Evolutionary conservation across 176 grass and related monocot species (phyloP), one percentile per base, ranked within the genome.

Genomic region (Paspalum notatum): DNA sequence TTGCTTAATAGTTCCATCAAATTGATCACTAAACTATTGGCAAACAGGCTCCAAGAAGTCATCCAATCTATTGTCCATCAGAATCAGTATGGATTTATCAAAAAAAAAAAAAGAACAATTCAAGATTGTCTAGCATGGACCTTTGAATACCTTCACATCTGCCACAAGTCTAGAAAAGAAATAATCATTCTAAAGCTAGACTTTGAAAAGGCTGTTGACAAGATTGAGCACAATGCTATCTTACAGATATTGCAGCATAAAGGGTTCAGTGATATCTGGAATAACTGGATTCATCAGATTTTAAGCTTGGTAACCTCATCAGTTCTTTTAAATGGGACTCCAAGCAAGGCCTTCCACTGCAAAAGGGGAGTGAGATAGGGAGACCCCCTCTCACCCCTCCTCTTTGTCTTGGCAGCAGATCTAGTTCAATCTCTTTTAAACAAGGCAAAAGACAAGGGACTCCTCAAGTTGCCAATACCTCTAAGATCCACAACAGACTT

Each of bases 61-160:
- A 66, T 66, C 1, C 0, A 1, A 1, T 0, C 20, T 0, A 0
- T 66, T 0, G 1, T 66, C 0, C 63, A 66, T 9, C 3, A 16
- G 6, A 51, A 51, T 6, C 48, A 51, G 4, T 51, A 51, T 51
- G 48, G 14, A 2, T 66, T 8, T 9, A 66, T 66, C 2, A 66
- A 4, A 5, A 1, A 2, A 0, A 66, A 38, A 1, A 66, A n/a
- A n/a, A n/a, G n/a, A n/a, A n/a, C n/a, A n/a, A n/a, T n/a, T n/a
- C n/a, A n/a, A n/a, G n/a, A n/a, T n/a, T n/a, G n/a, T n/a, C n/a
- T n/a, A n/a, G n/a, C n/a, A n/a, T n/a, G n/a, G n/a, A n/a, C n/a
- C n/a, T n/a, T n/a, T n/a, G n/a, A n/a, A n/a, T n/a, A n/a, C n/a
- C n/a, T n/a, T n/a, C n/a, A n/a, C n/a, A n/a, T n/a, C n/a, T n/a